Evolutionary conservation across 2,329 filamentous ascomycete genomes (phyloP).

Genomic region (Penicillium polonicum): DNA sequence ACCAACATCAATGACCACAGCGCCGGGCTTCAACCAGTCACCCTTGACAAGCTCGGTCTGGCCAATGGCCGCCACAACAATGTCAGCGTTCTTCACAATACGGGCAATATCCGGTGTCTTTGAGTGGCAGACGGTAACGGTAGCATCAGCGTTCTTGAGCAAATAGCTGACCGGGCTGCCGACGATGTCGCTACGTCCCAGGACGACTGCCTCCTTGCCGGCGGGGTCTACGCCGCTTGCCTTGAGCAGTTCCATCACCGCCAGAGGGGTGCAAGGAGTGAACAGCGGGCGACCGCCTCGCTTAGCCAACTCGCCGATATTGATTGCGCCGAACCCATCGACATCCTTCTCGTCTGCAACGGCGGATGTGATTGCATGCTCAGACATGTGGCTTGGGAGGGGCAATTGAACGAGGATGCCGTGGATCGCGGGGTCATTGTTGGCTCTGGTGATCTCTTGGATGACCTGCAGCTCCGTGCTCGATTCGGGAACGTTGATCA

Average conservation of each 20-base stretch:
- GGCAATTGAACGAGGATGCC: conserved; percentile 94
- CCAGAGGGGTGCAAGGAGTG: conserved; percentile 92
- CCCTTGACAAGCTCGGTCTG: conserved; percentile 85
- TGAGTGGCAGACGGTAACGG: conserved; percentile 94
- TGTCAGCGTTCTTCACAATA: conserved; percentile 78
- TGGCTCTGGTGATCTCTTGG: conserved; percentile 74
- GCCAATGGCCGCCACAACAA: conserved; percentile 90
- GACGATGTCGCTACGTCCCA: conserved; percentile 95
- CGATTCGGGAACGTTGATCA: conserved; percentile 78
- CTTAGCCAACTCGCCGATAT: conserved; percentile 97
- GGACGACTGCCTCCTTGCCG: conserved; percentile 91
- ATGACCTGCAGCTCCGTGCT: conserved; percentile 84
- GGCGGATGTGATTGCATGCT: conserved; percentile 84
- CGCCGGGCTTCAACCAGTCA: conserved; percentile 91
- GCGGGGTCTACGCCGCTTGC: conserved; percentile 78
- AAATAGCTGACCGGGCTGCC: conserved; percentile 96
- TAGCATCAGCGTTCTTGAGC: conserved; percentile 91
- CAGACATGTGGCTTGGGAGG: conserved; percentile 82
- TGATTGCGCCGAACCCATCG: conserved; percentile 89
- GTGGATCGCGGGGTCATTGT: conserved; percentile 82
- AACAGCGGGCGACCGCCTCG: conserved; percentile 86
- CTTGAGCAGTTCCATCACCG: conserved; percentile 87
- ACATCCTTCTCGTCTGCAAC: conserved; percentile 96
- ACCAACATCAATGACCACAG: conserved; percentile 95
- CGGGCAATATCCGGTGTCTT: conserved; percentile 72